A percentile compares a stretch with the other conserved stretches of the same genome.
phyloP scores from a whole-genome alignment of 169 alveolate species.

The Sarcocystis neurona region DNA sequence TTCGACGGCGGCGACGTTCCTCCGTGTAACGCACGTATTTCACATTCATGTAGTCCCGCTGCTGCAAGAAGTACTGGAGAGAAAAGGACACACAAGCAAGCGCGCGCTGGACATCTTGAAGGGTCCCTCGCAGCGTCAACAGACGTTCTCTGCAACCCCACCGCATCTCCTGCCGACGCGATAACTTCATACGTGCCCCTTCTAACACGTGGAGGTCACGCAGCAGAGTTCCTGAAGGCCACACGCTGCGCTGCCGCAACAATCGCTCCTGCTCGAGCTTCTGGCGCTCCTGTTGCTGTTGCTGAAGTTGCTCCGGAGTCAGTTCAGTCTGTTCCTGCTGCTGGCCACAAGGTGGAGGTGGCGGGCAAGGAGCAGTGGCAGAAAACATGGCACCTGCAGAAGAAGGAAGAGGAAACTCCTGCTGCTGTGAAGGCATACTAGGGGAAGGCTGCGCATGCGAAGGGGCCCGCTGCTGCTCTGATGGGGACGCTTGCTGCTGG shows the following conservation, averaged over 20 bases:
- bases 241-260: too few species aligned
- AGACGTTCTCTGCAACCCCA: constrained; percentile 43
- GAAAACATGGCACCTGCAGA: too few species aligned
- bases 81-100: neutral
- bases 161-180: constrained; percentile 42
- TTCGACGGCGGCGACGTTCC: neutral
- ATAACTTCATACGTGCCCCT: neutral
- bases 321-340: constrained; percentile 32
- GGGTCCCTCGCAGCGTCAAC: constrained; percentile 34
- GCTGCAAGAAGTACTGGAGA: neutral
- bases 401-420: too few species aligned
- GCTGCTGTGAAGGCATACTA: too few species aligned
- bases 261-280: too few species aligned
- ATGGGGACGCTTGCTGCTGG: too few species aligned
- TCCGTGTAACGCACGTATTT: constrained; percentile 27
- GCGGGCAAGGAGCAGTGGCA: constrained; percentile 11
- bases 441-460: too few species aligned
- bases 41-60: constrained; percentile 47
- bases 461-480: too few species aligned
- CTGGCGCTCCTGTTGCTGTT: constrained; percentile 43
- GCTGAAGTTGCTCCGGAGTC: neutral
- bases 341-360: neutral
- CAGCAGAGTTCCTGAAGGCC: too few species aligned
- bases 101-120: constrained; percentile 47
- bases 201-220: neutral